These are phyloP conservation scores for Albifimbria verrucaria DNA, from an alignment of 2,329 filamentous ascomycete species.

Conservation along the genomic window DNA sequence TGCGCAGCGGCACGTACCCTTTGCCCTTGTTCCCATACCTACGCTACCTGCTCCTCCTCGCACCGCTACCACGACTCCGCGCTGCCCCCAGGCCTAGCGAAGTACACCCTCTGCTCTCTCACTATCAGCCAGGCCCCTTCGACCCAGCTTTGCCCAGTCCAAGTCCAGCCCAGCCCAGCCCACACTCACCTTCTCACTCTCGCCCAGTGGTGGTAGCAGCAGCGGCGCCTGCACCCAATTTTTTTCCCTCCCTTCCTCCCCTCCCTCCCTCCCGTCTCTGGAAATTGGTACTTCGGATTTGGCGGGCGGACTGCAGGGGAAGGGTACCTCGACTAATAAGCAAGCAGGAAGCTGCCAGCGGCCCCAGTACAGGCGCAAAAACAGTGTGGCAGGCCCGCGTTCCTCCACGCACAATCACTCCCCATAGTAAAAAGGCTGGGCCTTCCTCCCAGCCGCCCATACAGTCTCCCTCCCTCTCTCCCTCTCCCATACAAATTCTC, in stretches of 20 bases:
- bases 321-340: constrained; percentile 18
- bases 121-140: neutral
- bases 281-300: constrained; percentile 1
- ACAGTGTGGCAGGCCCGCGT: constrained; percentile 25
- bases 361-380: constrained; percentile 13
- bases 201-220: constrained; percentile 22
- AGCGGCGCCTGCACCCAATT: constrained; percentile 12
- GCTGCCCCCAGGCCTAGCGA: neutral
- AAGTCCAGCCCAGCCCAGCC: neutral
- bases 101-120: neutral
- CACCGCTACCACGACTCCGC: neutral
- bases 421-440: constrained; percentile 64
- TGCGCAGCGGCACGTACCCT: neutral
- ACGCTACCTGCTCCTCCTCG: neutral
- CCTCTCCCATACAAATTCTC: constrained; percentile 33
- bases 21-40: neutral
- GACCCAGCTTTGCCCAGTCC: neutral
- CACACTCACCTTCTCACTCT: too few relatives aligned
- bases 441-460: constrained; percentile 44
- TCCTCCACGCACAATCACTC: constrained; percentile 54
- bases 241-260: constrained; percentile 12
- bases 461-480: constrained; percentile 53
- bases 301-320: constrained; percentile 9
- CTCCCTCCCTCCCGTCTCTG: constrained; percentile 10
- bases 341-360: constrained; percentile 21